Percentiles rank a stretch among this genome's conserved stretches.
Conservation (phyloP, 768 basidiomycete species). For the Boletus rex-veris region DNA sequence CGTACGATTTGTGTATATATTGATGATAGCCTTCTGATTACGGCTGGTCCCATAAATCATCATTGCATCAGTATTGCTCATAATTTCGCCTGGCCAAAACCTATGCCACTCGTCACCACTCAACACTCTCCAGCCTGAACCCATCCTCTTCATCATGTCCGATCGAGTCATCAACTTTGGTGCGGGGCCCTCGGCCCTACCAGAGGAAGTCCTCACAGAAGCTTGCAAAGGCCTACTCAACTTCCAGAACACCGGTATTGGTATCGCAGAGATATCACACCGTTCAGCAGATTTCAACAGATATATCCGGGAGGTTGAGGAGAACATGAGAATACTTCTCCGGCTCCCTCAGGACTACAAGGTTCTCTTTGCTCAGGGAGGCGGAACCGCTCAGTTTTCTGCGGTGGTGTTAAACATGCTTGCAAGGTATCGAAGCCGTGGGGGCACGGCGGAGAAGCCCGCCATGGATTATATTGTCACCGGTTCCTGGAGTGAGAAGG, state of each 20-base stretch:
- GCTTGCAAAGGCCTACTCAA: constrained; percentile 85
- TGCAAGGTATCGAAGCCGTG: constrained; percentile 73
- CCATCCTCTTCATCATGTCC: constrained; percentile 17
- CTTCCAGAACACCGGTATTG: constrained; percentile 88
- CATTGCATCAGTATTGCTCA: background rate
- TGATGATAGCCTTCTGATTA: no score
- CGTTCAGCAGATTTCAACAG: constrained; percentile 85
- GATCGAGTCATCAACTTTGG: constrained; percentile 82
- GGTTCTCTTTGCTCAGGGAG: constrained; percentile 92
- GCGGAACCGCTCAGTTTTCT: constrained; percentile 89
- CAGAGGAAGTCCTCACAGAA: constrained; percentile 78
- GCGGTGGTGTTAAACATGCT: constrained; percentile 90
- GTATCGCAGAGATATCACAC: constrained; percentile 94
- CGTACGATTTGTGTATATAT: no score
- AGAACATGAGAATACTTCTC: constrained; percentile 71
- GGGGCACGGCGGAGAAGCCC: constrained; percentile 54
- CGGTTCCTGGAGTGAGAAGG: constrained; percentile 90
- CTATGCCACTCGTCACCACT: no score
- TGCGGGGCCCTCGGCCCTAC: constrained; percentile 91
- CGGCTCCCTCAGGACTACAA: constrained; percentile 78
- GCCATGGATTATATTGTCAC: constrained; percentile 87
- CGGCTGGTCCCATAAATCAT: background rate
- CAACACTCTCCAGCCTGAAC: background rate
- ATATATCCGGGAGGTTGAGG: constrained; percentile 60
- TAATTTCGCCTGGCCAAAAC: background rate